Evolutionary conservation across 192 early-diverging fungal species (phyloP), one percentile per base, ranked within the genome.

Genomic region (Coemansia nantahalensis): DNA sequence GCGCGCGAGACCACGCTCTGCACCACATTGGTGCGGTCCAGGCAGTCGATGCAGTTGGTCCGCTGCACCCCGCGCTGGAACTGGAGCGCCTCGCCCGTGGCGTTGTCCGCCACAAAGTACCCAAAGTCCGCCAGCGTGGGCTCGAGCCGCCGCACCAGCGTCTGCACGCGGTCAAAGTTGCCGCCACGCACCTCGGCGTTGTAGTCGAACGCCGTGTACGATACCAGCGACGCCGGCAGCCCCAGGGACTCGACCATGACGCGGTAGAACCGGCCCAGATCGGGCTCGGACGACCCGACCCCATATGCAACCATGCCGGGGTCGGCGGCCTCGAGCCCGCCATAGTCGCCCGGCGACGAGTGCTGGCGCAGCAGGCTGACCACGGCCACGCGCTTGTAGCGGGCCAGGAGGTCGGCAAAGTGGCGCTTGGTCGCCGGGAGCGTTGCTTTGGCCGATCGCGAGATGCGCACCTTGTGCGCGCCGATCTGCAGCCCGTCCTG

Each of bases 1-100:
- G 54, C 51, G 30, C 78, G 81, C 15, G 87, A 87, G 10, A 91
- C 45, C 33, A 83, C 81, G 68, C 78, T 90, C 68, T 98, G 90
- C 11, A 94, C 89, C 12, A 95, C 82, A 59, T 98, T 99, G 12
- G 96, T 99, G 17, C 96, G 83, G 66, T 90, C 71, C 48, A 78
- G 63, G 47, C 90, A 89, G 50, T 91, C 97, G 47, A 99, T 70
- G 58, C 97, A 99, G 54, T 97, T 99, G 2, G 89, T 90, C 12
- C 97, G 76, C 44, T 93, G 84, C 6, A 93, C 84, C 18, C 95
- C 95, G 10, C 82, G 65, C 66, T 98, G 97, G 6, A 68, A 62
- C 18, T 66, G 71, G 13, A 91, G 54, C 2, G 90, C 62, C 5
- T 59, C 46, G 24, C 79, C 81, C 17, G 74, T 68, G 17, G 81